These are phyloP conservation scores for Cyclotella atomus DNA, from an alignment of 108 stramenopile genomes.

Conservation along the genomic window DNA sequence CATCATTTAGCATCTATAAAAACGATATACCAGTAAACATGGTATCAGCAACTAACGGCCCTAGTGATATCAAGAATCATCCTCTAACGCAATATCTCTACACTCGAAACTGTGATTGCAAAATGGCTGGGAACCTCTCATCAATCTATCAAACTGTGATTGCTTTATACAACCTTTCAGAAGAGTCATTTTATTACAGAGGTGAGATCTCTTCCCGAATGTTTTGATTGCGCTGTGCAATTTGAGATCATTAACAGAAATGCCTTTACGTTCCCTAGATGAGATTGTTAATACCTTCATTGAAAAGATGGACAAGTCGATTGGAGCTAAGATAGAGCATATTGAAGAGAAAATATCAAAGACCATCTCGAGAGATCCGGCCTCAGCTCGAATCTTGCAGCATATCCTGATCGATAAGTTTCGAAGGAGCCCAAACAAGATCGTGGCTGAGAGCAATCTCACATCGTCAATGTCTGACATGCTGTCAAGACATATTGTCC, in stretches of 20 bases:
- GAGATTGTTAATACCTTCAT: constrained; percentile 63
- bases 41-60: constrained; percentile 21
- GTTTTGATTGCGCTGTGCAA: too few species aligned
- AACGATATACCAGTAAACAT: constrained; percentile 40
- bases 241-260: neutral
- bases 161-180: constrained; percentile 48
- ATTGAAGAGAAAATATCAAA: constrained; percentile 37
- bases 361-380: constrained; percentile 22
- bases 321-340: constrained; percentile 30
- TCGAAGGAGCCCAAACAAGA: constrained; percentile 34
- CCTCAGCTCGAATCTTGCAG: constrained; percentile 38
- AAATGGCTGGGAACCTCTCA: constrained; percentile 61
- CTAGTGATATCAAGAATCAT: constrained; percentile 47
- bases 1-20: constrained; percentile 56
- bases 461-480: constrained; percentile 31
- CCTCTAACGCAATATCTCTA: constrained; percentile 51
- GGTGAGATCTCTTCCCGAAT: constrained; percentile 25
- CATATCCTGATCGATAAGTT: constrained; percentile 57
- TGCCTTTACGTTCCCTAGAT: constrained; percentile 21
- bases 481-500: constrained; percentile 44
- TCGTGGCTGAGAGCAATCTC: constrained; percentile 29
- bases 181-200: constrained; percentile 51
- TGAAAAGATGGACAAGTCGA: constrained; percentile 58
- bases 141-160: constrained; percentile 60
- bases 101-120: constrained; percentile 55